These are phyloP conservation scores for Eutypella sp. DNA, from an alignment of 2,329 filamentous ascomycete species.

Conservation along the genomic window DNA sequence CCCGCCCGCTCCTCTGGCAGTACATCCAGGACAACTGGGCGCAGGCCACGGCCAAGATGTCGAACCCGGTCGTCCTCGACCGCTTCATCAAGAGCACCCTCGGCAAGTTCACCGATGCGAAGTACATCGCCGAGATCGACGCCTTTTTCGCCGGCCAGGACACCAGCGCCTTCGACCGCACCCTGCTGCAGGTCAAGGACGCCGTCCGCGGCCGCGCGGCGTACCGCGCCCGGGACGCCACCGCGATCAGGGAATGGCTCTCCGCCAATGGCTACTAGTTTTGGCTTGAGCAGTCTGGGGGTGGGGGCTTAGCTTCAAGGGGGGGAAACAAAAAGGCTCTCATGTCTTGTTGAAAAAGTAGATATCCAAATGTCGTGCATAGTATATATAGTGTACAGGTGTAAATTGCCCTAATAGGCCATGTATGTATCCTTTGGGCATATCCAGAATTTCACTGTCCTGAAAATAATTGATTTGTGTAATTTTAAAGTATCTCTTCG, in stretches of 20 bases:
- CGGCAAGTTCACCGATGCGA: conserved; percentile 69
- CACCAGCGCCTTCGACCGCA: conserved; percentile 79
- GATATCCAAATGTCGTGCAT: no score
- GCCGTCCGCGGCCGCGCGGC: conserved; percentile 77
- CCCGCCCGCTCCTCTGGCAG: conserved; percentile 73
- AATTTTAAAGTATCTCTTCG: no score
- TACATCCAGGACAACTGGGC: conserved; percentile 84
- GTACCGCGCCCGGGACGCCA: conserved; percentile 74
- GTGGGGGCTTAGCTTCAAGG: no score
- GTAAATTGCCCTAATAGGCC: no score
- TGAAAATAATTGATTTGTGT: no score
- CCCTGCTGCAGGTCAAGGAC: conserved; percentile 78
- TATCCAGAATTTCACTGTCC: no score
- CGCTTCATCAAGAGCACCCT: conserved; percentile 78
- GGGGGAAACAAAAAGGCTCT: no score
- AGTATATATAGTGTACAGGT: no score
- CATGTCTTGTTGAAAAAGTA: no score
- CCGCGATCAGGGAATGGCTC: conserved; percentile 75
- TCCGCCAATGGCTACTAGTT: conserved; percentile 43
- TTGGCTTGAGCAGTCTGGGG: no score
- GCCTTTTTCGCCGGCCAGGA: conserved; percentile 84
- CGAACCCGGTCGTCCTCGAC: conserved; percentile 83
- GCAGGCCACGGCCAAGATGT: conserved; percentile 64
- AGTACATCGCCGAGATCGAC: conserved; percentile 69
- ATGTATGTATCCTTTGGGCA: no score